Percentiles rank a stretch among this genome's conserved stretches.
Conservation (phyloP, 2,329 filamentous ascomycete genomes). For the Penicillium sclerotiorum region DNA sequence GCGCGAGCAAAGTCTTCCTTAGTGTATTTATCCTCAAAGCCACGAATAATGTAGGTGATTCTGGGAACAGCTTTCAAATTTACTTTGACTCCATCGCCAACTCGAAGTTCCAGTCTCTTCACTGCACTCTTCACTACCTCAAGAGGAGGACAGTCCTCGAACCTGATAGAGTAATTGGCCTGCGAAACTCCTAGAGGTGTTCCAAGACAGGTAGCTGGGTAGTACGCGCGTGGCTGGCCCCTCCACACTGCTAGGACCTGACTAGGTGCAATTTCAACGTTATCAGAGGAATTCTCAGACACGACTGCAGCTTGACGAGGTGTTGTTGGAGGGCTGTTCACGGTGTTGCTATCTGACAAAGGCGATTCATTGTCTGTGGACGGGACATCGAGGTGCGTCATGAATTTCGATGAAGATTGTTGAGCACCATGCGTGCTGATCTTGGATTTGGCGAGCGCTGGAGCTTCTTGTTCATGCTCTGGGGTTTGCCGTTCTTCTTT, state of each 20-base stretch:
- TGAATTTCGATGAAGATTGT: not conserved
- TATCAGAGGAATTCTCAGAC: conserved; percentile 14
- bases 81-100: conserved; percentile 52
- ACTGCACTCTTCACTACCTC: conserved; percentile 44
- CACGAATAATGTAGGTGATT: conserved; percentile 46
- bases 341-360: conserved; percentile 12
- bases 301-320: too few relatives aligned
- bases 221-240: conserved; percentile 57
- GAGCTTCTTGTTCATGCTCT: conserved; percentile 10
- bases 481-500: conserved; percentile 6
- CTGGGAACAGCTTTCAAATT: conserved; percentile 47
- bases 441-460: conserved; percentile 4
- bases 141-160: conserved; percentile 47
- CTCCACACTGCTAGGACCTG: conserved; percentile 63
- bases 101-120: conserved; percentile 47
- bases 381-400: conserved; percentile 15
- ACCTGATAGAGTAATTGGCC: conserved; percentile 49
- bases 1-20: conserved; percentile 29
- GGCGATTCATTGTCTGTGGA: conserved; percentile 14
- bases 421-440: conserved; percentile 10
- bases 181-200: conserved; percentile 42
- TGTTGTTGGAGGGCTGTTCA: conserved; percentile 16
- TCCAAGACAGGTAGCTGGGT: conserved; percentile 62
- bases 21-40: conserved; percentile 42
- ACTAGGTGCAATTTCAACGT: conserved; percentile 46